Conservation (phyloP, 441 rosid species). For the Populus hybrid region DNA sequence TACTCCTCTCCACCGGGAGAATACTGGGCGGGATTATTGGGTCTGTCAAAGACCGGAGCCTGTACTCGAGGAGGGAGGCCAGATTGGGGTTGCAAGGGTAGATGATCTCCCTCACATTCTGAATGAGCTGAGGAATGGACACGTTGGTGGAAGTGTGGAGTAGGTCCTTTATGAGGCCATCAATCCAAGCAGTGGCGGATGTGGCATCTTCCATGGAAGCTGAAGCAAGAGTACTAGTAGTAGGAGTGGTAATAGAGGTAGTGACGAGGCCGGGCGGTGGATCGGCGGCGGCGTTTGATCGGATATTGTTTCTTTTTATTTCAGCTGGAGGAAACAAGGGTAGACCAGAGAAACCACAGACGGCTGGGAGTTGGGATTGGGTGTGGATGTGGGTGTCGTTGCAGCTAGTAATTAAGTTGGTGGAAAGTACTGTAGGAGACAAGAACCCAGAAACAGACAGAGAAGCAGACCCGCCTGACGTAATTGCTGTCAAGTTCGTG, state of each 20-base stretch:
- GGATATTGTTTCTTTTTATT: slow-evolving; percentile 20
- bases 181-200: slow-evolving; percentile 77
- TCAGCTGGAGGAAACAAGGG: slow-evolving; percentile 79
- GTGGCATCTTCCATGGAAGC: slow-evolving; percentile 51
- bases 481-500: slow-evolving; percentile 43
- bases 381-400: slow-evolving; percentile 13
- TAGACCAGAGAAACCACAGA: slow-evolving; percentile 88
- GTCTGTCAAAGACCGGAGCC: slow-evolving; percentile 74
- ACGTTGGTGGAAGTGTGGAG: slow-evolving; percentile 65
- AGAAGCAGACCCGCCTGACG: slow-evolving; percentile 39
- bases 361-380: slow-evolving; percentile 48
- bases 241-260: background rate
- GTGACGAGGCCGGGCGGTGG: background rate
- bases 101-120: slow-evolving; percentile 87
- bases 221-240: background rate
- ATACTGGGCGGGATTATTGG: slow-evolving; percentile 19
- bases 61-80: slow-evolving; percentile 74
- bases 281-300: slow-evolving; percentile 2
- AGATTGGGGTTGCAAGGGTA: slow-evolving; percentile 93
- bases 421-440: slow-evolving; percentile 27
- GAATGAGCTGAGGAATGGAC: slow-evolving; percentile 94
- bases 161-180: slow-evolving; percentile 81
- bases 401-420: slow-evolving; percentile 25
- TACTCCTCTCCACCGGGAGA: slow-evolving; percentile 26
- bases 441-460: slow-evolving; percentile 30